A percentile compares a stretch with the other conserved stretches of the same genome.
These are phyloP conservation scores for Cutaneotrichosporon sp. DNA, from an alignment of 1,284 basidiomycete species.

Conservation along the genomic window DNA sequence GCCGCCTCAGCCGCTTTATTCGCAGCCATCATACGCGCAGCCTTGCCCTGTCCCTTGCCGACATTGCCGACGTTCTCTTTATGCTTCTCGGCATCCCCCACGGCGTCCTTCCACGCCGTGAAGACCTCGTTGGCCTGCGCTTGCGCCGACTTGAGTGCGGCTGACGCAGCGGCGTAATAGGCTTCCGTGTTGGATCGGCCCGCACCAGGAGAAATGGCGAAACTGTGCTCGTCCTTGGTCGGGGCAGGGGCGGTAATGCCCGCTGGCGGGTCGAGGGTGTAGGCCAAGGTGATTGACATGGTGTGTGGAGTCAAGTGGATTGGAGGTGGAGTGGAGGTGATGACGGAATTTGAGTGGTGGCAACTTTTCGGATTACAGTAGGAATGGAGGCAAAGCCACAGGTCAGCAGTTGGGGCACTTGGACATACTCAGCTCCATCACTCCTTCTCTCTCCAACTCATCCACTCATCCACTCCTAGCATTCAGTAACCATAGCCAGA, in stretches of 20 bases:
- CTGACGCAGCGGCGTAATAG: constrained; percentile 30
- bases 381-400: neutral
- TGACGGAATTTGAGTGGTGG: constrained; percentile 8
- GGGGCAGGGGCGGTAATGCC: constrained; percentile 12
- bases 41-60: constrained; percentile 34
- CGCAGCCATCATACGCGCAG: constrained; percentile 33
- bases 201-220: constrained; percentile 8
- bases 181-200: constrained; percentile 22
- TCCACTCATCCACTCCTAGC: neutral
- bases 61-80: constrained; percentile 35
- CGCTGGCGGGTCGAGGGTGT: constrained; percentile 29
- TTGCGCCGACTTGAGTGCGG: constrained; percentile 30
- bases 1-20: constrained; percentile 22
- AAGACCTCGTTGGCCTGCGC: constrained; percentile 30
- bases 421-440: neutral
- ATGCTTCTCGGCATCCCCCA: constrained; percentile 39
- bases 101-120: constrained; percentile 42
- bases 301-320: constrained; percentile 8
- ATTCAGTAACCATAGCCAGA: neutral
- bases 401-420: neutral
- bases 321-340: neutral
- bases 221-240: neutral
- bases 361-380: neutral
- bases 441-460: neutral
- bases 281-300: constrained; percentile 23